Evolutionary conservation across 805 yeast species (phyloP).

Genomic region (Lipomyces yamadae): DNA sequence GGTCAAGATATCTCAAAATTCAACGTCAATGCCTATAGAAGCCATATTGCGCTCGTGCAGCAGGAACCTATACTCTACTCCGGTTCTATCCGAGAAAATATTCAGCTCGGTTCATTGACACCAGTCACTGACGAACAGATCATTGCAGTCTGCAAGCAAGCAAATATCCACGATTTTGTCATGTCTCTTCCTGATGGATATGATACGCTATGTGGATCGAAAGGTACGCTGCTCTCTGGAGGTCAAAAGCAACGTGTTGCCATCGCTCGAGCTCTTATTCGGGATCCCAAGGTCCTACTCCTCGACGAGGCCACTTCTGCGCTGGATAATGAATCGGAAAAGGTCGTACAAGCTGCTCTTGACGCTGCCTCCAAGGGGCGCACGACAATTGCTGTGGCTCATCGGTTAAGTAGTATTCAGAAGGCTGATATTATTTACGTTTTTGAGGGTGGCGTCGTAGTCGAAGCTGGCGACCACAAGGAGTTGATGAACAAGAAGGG

Average conservation of each 20-base stretch:
- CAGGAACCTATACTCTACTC: conserved; percentile 70
- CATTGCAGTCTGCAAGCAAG: conserved; percentile 53
- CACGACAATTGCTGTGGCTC: conserved; percentile 77
- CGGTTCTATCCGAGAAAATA: conserved; percentile 78
- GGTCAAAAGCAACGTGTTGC: conserved; percentile 71
- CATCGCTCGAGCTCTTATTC: conserved; percentile 65
- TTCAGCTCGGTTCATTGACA: conserved; percentile 50
- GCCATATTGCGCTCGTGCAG: conserved; percentile 62
- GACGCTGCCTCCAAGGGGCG: conserved; percentile 62
- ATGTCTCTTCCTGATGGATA: conserved; percentile 57
- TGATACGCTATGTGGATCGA: conserved; percentile 55
- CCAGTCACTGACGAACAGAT: conserved; percentile 50
- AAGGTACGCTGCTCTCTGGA: conserved; percentile 61
- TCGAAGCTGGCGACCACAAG: conserved; percentile 56
- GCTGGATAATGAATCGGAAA: conserved; percentile 63
- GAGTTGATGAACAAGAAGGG: conserved; percentile 48
- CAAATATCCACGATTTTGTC: conserved; percentile 59
- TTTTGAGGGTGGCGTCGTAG: conserved; percentile 58
- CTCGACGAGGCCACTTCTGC: conserved; percentile 65
- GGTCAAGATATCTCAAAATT: conserved; percentile 56
- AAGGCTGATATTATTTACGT: conserved; percentile 59
- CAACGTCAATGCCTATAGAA: conserved; percentile 58
- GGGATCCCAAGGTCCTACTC: conserved; percentile 59
- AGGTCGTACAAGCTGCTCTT: conserved; percentile 67
- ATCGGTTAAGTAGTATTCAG: conserved; percentile 65